Conservation (phyloP, 73 alveolate species). For the Uronychia binucleata region DNA sequence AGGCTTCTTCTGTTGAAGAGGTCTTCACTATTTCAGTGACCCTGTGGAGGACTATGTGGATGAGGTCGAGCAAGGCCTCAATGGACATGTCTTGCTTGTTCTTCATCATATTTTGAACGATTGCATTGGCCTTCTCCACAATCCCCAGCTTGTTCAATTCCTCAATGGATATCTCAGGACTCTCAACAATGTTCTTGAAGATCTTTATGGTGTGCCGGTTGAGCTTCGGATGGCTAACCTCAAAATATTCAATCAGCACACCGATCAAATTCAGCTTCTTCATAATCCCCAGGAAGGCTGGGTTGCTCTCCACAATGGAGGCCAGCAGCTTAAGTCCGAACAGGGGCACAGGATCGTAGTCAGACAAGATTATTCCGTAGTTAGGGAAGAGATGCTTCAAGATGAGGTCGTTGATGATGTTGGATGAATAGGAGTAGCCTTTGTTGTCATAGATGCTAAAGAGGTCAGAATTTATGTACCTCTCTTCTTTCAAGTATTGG, state of each 20-base stretch:
- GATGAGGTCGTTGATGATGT: constrained; percentile 65
- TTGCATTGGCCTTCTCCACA: constrained; percentile 45
- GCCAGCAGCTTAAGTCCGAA: constrained; percentile 61
- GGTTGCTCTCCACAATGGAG: constrained; percentile 57
- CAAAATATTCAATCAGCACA: constrained; percentile 44
- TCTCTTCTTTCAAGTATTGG: constrained; percentile 74
- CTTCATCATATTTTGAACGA: constrained; percentile 50
- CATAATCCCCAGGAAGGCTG: constrained; percentile 38
- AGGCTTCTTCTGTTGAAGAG: constrained; percentile 1
- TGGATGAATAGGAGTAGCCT: constrained; percentile 38
- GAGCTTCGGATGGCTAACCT: constrained; percentile 62
- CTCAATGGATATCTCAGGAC: constrained; percentile 39
- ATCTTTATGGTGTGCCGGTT: constrained; percentile 67
- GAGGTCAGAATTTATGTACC: not conserved
- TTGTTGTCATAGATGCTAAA: constrained; percentile 14
- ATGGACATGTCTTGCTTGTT: constrained; percentile 74
- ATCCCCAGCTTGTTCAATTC: constrained; percentile 40
- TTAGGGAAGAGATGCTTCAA: constrained; percentile 49
- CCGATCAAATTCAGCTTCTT: constrained; percentile 27
- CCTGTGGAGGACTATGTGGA: constrained; percentile 42
- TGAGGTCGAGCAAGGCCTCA: constrained; percentile 64
- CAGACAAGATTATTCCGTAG: constrained; percentile 13
- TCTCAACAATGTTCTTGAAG: constrained; percentile 59
- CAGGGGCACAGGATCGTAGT: constrained; percentile 54
- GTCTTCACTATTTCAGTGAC: constrained; percentile 43